Conservation (phyloP, 345 rosid genomes). For the Hibiscus trionum region DNA sequence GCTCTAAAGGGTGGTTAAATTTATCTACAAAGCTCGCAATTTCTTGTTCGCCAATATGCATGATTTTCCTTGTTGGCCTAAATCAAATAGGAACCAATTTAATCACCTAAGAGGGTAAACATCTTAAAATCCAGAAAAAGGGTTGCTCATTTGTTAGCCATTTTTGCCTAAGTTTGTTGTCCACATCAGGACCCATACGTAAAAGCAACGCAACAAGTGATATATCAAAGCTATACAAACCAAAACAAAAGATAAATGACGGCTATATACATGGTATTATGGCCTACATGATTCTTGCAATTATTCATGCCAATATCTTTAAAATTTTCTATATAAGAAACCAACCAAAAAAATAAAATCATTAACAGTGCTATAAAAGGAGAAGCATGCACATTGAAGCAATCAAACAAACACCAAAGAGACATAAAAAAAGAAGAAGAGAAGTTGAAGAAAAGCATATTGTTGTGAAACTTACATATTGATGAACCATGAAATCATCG, state of each 20-base stretch:
- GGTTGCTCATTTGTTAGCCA: background rate
- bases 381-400: background rate
- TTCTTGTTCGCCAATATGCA: too few relatives aligned
- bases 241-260: background rate
- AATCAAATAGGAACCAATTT: background rate
- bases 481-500: conserved; percentile 33
- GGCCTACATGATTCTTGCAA: background rate
- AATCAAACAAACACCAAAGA: background rate
- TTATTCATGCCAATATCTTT: background rate
- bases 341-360: background rate
- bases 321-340: background rate
- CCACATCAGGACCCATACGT: background rate
- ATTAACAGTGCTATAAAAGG: background rate
- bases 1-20: background rate
- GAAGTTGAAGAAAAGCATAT: background rate
- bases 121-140: background rate
- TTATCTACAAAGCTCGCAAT: background rate
- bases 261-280: background rate
- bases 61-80: too few relatives aligned
- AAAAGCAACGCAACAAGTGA: background rate
- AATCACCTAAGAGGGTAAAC: background rate
- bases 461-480: conserved; percentile 37
- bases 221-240: background rate
- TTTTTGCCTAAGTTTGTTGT: background rate
- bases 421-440: background rate